These are phyloP conservation scores for Lophium mytilinum DNA, from an alignment of 495 filamentous ascomycete species.

Conservation along the genomic window DNA sequence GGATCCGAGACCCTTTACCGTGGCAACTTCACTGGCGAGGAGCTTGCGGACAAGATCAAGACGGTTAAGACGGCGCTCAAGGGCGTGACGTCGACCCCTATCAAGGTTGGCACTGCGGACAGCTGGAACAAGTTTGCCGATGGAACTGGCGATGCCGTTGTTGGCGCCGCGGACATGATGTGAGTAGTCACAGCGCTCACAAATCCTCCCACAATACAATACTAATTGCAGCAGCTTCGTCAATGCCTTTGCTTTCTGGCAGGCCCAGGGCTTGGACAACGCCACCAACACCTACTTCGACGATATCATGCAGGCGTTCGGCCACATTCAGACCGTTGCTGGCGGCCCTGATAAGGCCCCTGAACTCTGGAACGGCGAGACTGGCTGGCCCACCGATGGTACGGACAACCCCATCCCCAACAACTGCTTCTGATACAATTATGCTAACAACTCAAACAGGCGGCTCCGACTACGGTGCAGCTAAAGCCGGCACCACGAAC, in stretches of 20 bases:
- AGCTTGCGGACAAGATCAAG: constrained; percentile 57
- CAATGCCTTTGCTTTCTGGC: constrained; percentile 86
- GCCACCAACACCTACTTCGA: constrained; percentile 64
- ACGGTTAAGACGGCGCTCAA: constrained; percentile 45
- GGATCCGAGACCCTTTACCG: constrained; percentile 74
- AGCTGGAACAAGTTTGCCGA: constrained; percentile 76
- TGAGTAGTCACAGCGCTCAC: constrained; percentile 25
- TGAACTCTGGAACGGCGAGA: constrained; percentile 71
- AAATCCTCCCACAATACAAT: not conserved
- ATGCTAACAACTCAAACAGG: constrained; percentile 32
- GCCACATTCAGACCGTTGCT: constrained; percentile 56
- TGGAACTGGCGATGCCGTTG: constrained; percentile 61
- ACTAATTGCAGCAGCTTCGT: constrained; percentile 35
- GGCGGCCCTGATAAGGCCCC: constrained; percentile 39
- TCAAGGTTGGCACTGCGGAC: constrained; percentile 70
- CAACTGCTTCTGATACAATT: not conserved
- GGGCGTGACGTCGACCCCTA: constrained; percentile 12
- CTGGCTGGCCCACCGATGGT: constrained; percentile 56
- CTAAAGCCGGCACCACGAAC: constrained; percentile 53
- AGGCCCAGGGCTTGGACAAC: constrained; percentile 54
- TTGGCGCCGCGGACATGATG: constrained; percentile 57
- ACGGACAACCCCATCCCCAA: constrained; percentile 12
- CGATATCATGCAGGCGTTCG: constrained; percentile 62
- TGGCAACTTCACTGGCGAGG: constrained; percentile 54
- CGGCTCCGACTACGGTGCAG: constrained; percentile 57